Evolutionary conservation across 148 eudicot species (phyloP), one percentile per base, ranked within the genome.

Genomic region (Rhododendron vialii): DNA sequence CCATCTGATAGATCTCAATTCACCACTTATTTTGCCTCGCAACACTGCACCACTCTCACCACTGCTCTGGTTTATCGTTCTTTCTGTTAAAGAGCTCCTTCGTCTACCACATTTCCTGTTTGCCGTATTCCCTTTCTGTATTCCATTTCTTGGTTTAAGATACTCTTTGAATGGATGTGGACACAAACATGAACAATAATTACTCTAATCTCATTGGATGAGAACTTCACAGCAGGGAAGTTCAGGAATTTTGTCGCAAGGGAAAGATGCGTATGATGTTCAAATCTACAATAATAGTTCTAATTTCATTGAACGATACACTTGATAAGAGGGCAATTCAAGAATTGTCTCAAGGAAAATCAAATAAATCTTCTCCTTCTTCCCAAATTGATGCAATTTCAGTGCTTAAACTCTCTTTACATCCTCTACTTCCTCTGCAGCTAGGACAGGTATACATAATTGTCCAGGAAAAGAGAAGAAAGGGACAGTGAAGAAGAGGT

Each of bases 401-500:
- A 13, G 61, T 83, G 84, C 48, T 30, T 43, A 55, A 41, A 36
- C 48, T 48, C 26, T 63, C 76, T 63, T 63, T 83, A n/a, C 53
- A 82, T 13, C 50, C 3, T 51, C 50, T 33, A 28, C 26, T 28
- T 36, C 80, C 47, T 48, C 35, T 45, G 51, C 1, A 50, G n/a
- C 26, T 26, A 74, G n/a, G 47, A 80, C 20, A 63, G 5, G 28
- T 24, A 69, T 71, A 2, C 47, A 24, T 51, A 36, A 18, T n/a
- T 17, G 30, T 59, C 69, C 74, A 79, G 81, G 45, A 35, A 33
- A 76, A 81, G 35, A 75, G 81, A 65, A 7, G 69, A 51, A 78
- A 59, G 71, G 82, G 79, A 69, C 20, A 84, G 48, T 28, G 43
- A 82, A 84, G 43, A 82, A 84, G 38, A 63, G 48, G 26, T 50